Conservation (phyloP, 2,329 filamentous ascomycete species). For the Sarocladium strictum region DNA sequence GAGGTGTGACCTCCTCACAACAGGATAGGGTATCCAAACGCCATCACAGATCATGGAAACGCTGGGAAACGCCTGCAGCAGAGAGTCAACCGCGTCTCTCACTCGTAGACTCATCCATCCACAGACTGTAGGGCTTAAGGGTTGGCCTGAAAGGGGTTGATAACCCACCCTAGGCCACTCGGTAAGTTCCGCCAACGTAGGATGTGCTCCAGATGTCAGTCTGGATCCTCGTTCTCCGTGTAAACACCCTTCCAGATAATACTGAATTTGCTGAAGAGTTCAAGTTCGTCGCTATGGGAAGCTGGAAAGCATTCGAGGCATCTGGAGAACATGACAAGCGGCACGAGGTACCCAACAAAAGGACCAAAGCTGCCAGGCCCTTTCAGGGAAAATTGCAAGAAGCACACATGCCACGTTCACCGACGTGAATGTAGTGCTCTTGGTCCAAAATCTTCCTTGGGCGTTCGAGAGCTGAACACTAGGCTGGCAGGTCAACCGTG, state of each 20-base stretch:
- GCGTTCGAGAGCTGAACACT: neutral
- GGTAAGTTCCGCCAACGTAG: too few species aligned
- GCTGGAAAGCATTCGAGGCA: too few species aligned
- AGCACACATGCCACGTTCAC: neutral
- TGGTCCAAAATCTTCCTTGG: neutral
- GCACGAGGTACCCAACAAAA: too few species aligned
- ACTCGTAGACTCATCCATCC: neutral
- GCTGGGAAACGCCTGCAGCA: neutral
- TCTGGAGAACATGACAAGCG: neutral
- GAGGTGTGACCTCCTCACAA: neutral
- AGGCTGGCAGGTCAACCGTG: neutral
- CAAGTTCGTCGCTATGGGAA: too few species aligned
- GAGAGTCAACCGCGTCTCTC: neutral
- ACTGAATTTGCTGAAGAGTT: too few species aligned
- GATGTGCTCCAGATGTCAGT: too few species aligned
- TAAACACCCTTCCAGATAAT: too few species aligned
- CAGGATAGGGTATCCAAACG: neutral
- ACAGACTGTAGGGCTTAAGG: too few species aligned
- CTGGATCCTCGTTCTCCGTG: too few species aligned
- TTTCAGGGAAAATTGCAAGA: neutral
- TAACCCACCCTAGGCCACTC: neutral
- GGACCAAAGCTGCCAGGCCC: neutral
- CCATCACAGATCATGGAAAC: neutral
- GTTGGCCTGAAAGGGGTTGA: neutral
- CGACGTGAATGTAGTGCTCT: neutral